phyloP scores from a whole-genome alignment of 2,329 filamentous ascomycete genomes.

The Phyllosticta capitalensis region DNA sequence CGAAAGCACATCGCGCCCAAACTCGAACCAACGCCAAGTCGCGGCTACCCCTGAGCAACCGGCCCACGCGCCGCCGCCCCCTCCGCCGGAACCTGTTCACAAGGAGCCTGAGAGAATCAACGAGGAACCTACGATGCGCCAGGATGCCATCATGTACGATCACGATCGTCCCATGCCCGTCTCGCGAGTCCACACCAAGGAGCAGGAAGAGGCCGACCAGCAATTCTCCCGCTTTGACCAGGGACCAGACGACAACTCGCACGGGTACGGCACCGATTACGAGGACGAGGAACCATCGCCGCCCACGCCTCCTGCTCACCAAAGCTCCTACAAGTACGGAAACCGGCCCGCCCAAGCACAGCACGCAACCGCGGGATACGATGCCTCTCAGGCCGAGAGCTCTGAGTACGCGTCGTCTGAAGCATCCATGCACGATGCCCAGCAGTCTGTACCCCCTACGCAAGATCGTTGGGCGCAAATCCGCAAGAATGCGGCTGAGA shows the following conservation, averaged over 20 bases:
- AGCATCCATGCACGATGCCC: constrained; percentile 30
- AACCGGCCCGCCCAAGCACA: constrained; percentile 11
- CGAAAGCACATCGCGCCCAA: not conserved
- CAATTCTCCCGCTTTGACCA: constrained; percentile 72
- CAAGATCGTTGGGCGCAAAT: constrained; percentile 94
- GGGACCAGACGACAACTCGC: constrained; percentile 77
- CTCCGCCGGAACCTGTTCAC: not conserved
- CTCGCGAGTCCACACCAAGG: constrained; percentile 35
- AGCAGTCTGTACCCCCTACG: constrained; percentile 25
- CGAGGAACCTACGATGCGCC: not conserved
- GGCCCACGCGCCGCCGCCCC: not conserved
- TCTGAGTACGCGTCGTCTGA: constrained; percentile 25
- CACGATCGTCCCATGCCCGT: constrained; percentile 5
- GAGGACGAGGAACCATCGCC: constrained; percentile 20
- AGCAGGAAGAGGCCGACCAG: constrained; percentile 49
- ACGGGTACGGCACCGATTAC: constrained; percentile 58
- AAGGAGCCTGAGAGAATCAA: constrained; percentile 14
- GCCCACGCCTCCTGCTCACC: constrained; percentile 12
- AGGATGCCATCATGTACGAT: constrained; percentile 5
- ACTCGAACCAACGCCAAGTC: not conserved
- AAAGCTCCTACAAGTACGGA: constrained; percentile 12
- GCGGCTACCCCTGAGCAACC: not conserved
- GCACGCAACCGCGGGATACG: constrained; percentile 14
- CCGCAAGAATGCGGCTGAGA: constrained; percentile 82
- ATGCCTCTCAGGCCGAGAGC: constrained; percentile 19